Evolutionary conservation across 805 yeast genomes (phyloP).

Genomic region (Priceomyces medius): DNA sequence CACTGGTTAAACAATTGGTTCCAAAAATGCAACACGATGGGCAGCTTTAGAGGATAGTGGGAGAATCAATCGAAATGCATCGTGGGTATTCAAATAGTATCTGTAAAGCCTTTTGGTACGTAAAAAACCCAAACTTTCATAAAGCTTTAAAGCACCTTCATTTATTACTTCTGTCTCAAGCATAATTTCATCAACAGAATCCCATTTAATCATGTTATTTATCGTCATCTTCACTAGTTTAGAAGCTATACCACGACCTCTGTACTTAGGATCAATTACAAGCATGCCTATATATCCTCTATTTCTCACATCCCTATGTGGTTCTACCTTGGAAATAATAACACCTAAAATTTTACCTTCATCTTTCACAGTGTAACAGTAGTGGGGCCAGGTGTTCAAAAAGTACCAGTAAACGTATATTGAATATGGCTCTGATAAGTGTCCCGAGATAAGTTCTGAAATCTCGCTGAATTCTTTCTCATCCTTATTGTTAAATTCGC

Average conservation of each 20-base stretch:
- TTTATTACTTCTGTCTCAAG: conserved; percentile 90
- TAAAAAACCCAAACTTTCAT: conserved; percentile 75
- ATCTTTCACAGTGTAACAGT: conserved; percentile 64
- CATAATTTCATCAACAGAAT: conserved; percentile 83
- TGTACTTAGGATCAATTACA: conserved; percentile 67
- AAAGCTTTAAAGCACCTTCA: conserved; percentile 62
- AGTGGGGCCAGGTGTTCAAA: conserved; percentile 85
- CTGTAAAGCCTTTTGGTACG: conserved; percentile 74
- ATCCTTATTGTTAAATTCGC: conserved; percentile 20
- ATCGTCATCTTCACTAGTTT: conserved; percentile 62
- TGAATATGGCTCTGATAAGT: conserved; percentile 92
- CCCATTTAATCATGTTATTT: conserved; percentile 57
- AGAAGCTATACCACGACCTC: conserved; percentile 85
- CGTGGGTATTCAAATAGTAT: conserved; percentile 89
- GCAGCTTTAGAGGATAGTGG: conserved; percentile 63
- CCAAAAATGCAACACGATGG: conserved; percentile 53
- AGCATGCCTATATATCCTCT: conserved; percentile 97
- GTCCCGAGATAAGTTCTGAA: conserved; percentile 60
- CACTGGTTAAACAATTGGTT: not conserved
- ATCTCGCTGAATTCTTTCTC: conserved; percentile 49
- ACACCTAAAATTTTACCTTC: conserved; percentile 63
- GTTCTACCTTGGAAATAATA: conserved; percentile 77
- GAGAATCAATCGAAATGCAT: conserved; percentile 82
- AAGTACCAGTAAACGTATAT: conserved; percentile 90
- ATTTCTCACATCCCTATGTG: conserved; percentile 66